A percentile compares a stretch with the other conserved stretches of the same genome.
These are phyloP conservation scores for Boehmeria nivea DNA, from an alignment of 306 rosid genomes.

Conservation along the genomic window DNA sequence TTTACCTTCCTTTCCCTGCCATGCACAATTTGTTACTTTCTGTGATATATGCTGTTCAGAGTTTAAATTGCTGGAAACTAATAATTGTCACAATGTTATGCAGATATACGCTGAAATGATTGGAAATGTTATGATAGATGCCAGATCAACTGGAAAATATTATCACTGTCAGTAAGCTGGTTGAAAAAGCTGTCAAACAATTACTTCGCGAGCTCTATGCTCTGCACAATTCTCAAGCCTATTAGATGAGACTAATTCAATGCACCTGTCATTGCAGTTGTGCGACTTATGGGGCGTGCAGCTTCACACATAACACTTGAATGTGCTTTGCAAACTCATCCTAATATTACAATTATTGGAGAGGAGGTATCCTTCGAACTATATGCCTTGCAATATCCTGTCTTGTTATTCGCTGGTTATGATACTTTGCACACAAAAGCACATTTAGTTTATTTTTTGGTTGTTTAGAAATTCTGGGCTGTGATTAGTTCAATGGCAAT, in stretches of 20 bases:
- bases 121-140: constrained; percentile 98
- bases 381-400: background rate
- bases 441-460: background rate
- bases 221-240: background rate
- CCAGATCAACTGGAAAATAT: constrained; percentile 96
- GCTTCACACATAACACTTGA: constrained; percentile 98
- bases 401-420: background rate
- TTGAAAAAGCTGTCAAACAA: background rate
- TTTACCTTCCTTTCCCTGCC: no score
- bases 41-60: no score
- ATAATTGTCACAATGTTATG: constrained; percentile 6
- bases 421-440: no score
- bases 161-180: constrained; percentile 71
- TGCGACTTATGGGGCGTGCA: constrained; percentile 99
- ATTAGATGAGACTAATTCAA: background rate
- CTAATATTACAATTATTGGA: constrained; percentile 89
- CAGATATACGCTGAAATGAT: constrained; percentile 99
- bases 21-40: no score
- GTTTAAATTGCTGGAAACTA: background rate
- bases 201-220: background rate
- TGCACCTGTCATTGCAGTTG: constrained; percentile 57
- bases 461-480: background rate
- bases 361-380: constrained; percentile 66
- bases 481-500: background rate
- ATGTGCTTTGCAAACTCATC: constrained; percentile 98